A percentile compares a stretch with the other conserved stretches of the same genome.
phyloP scores from a whole-genome alignment of 768 basidiomycete species.

The Rhodotorula babjevae region DNA sequence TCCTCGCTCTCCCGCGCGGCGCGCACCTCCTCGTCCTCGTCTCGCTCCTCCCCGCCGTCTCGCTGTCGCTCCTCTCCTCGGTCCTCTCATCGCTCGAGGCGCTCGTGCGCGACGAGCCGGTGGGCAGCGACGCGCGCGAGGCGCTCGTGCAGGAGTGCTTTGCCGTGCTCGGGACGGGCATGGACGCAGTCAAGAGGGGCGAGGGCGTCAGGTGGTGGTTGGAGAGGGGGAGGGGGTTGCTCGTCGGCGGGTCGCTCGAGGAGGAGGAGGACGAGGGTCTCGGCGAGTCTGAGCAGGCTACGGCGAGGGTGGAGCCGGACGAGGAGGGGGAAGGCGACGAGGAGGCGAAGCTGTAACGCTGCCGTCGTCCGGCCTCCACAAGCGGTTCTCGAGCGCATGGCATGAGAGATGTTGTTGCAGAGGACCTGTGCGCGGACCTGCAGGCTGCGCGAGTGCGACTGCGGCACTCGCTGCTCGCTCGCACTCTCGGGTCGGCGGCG shows the following conservation, averaged over 20 bases:
- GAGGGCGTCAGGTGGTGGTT: constrained; percentile 38
- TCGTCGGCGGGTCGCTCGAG: neutral
- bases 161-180: constrained; percentile 27
- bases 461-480: too few species aligned
- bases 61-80: constrained; percentile 13
- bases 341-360: neutral
- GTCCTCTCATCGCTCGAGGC: constrained; percentile 14
- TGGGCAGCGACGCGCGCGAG: constrained; percentile 12
- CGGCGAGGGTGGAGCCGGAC: neutral
- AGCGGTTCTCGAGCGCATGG: too few species aligned
- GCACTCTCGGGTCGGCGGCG: too few species aligned
- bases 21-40: constrained; percentile 35
- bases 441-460: too few species aligned
- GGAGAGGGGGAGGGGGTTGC: constrained; percentile 13
- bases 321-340: neutral
- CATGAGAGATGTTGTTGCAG: too few species aligned
- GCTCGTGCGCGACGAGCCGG: constrained; percentile 21
- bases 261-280: neutral
- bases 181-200: constrained; percentile 38
- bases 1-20: constrained; percentile 25
- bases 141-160: constrained; percentile 33
- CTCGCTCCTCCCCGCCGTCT: constrained; percentile 33
- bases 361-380: too few species aligned
- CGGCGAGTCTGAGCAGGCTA: neutral
- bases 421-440: too few species aligned